phyloP scores from a whole-genome alignment of 371 early-diverging fungal genomes.

The Mortierella sp. region DNA sequence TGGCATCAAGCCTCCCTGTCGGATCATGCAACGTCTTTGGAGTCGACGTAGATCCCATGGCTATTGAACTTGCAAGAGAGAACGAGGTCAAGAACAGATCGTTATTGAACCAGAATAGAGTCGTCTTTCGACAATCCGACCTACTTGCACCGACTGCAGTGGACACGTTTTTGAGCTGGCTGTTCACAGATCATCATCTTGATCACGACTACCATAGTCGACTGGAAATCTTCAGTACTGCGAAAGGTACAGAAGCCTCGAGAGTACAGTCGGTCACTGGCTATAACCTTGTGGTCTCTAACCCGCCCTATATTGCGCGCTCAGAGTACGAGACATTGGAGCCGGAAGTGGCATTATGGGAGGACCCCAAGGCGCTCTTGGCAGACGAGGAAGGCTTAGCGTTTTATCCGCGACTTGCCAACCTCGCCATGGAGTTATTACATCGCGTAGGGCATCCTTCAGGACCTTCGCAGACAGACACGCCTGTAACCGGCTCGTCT shows the following conservation, averaged over 20 bases:
- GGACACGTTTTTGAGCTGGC: constrained; percentile 13
- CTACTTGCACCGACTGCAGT: constrained; percentile 44
- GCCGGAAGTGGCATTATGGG: constrained; percentile 85
- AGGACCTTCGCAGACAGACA: background rate
- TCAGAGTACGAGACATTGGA: constrained; percentile 75
- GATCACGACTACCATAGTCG: background rate
- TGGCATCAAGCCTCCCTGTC: constrained; percentile 72
- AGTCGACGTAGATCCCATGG: constrained; percentile 61
- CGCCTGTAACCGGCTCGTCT: background rate
- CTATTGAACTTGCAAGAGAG: constrained; percentile 55
- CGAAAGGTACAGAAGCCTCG: too few relatives aligned
- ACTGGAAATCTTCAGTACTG: too few relatives aligned
- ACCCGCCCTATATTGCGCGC: constrained; percentile 92
- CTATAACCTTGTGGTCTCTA: constrained; percentile 82
- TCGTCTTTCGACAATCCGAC: constrained; percentile 62
- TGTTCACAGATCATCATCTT: background rate
- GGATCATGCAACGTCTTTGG: constrained; percentile 51
- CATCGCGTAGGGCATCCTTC: constrained; percentile 1
- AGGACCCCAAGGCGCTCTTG: constrained; percentile 84
- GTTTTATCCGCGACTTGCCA: constrained; percentile 72
- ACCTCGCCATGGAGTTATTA: constrained; percentile 51
- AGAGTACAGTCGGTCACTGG: constrained; percentile 1
- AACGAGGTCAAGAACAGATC: constrained; percentile 40
- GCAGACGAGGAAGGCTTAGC: constrained; percentile 76
- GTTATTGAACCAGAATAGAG: constrained; percentile 38